A percentile compares a stretch with the other conserved stretches of the same genome.
These are phyloP conservation scores for Phellinidium pouzarii DNA, from an alignment of 1,284 basidiomycete species.

Conservation along the genomic window DNA sequence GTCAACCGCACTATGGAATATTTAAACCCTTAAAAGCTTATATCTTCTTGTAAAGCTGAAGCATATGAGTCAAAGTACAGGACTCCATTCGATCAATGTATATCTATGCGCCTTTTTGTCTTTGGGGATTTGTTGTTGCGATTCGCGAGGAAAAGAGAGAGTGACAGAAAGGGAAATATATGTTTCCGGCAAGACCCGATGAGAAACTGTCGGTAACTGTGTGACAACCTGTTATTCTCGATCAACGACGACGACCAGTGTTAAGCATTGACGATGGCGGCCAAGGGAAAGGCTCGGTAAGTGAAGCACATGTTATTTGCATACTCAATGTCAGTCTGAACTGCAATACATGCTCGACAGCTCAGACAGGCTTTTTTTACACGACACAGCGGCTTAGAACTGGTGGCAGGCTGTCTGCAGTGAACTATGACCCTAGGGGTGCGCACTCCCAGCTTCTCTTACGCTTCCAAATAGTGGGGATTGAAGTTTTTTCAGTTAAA, in stretches of 20 bases:
- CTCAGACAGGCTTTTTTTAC: conserved; percentile 87
- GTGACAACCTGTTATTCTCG: not conserved
- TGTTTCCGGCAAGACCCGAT: not conserved
- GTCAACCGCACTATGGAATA: no score
- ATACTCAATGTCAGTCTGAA: not conserved
- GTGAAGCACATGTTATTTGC: not conserved
- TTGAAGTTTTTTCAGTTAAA: conserved; percentile 43
- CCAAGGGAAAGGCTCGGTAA: not conserved
- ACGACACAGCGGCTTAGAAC: conserved; percentile 68
- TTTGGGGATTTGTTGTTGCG: not conserved
- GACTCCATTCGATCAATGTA: no score
- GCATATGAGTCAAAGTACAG: no score
- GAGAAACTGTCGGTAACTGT: not conserved
- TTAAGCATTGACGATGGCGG: not conserved
- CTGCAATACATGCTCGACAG: conserved; percentile 63
- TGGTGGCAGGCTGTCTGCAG: conserved; percentile 68
- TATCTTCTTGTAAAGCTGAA: no score
- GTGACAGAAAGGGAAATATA: not conserved
- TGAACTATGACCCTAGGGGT: conserved; percentile 89
- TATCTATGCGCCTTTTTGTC: no score
- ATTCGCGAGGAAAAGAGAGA: not conserved
- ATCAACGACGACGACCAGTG: not conserved
- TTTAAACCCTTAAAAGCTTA: no score
- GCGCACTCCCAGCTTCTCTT: conserved; percentile 24
- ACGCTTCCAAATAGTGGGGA: not conserved